phyloP scores from a whole-genome alignment of 257 asterid genomes.

The Striga asiatica region DNA sequence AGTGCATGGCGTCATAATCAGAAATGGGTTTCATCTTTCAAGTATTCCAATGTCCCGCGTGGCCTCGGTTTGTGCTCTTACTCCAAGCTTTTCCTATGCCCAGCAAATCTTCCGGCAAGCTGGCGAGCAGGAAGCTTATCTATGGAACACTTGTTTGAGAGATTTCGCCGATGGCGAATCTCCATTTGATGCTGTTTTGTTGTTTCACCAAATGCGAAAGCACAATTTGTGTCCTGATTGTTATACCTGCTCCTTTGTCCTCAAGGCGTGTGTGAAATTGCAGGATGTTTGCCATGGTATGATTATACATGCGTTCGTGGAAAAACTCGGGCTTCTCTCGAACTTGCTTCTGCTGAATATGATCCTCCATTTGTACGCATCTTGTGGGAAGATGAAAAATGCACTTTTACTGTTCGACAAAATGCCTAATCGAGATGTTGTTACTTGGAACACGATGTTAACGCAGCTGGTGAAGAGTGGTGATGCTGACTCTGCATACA shows the following conservation, averaged over 20 bases:
- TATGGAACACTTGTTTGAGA: conserved; percentile 51
- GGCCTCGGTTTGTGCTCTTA: conserved; percentile 55
- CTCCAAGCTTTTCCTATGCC: conserved; percentile 45
- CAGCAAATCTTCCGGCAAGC: conserved; percentile 27
- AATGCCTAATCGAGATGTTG: conserved; percentile 44
- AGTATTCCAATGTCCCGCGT: conserved; percentile 39
- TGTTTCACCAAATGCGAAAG: conserved; percentile 36
- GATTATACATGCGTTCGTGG: conserved; percentile 31
- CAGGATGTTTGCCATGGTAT: conserved; percentile 35
- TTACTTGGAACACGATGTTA: conserved; percentile 67
- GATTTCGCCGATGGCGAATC: conserved; percentile 37
- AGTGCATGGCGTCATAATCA: conserved; percentile 34
- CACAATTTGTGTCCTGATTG: conserved; percentile 34
- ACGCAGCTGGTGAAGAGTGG: conserved; percentile 41
- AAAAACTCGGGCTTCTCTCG: conserved; percentile 39
- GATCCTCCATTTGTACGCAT: conserved; percentile 40
- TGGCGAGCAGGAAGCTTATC: conserved; percentile 14
- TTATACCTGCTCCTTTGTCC: conserved; percentile 53
- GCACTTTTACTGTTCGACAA: conserved; percentile 36
- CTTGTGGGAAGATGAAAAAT: conserved; percentile 38
- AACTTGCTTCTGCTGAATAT: conserved; percentile 39
- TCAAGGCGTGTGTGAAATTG: conserved; percentile 39
- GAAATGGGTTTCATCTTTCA: conserved; percentile 34
- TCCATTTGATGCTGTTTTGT: conserved; percentile 38
- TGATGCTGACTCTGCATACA: conserved; percentile 35